Evolutionary conservation across 2,329 filamentous ascomycete species (phyloP).

Genomic region (Calonectria pteridis): DNA sequence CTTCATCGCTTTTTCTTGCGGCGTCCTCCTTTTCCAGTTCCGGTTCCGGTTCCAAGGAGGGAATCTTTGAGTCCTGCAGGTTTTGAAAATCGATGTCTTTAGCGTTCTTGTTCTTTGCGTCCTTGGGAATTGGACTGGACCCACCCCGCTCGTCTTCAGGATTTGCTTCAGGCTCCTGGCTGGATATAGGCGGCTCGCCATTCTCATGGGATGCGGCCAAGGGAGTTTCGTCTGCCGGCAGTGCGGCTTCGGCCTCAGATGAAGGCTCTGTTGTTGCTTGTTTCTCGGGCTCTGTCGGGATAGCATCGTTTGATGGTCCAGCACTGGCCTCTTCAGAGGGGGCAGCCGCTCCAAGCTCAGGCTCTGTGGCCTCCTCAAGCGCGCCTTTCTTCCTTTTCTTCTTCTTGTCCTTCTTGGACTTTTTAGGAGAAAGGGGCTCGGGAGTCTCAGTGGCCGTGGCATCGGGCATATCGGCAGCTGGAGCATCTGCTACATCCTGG

Average conservation of each 20-base stretch:
- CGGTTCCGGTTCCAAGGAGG: constrained; percentile 41
- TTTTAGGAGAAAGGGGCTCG: constrained; percentile 38
- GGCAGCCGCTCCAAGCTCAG: constrained; percentile 31
- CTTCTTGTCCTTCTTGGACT: constrained; percentile 52
- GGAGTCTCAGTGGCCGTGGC: constrained; percentile 34
- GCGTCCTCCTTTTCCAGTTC: constrained; percentile 43
- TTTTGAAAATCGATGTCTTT: constrained; percentile 47
- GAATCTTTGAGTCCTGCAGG: constrained; percentile 45
- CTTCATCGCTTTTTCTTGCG: constrained; percentile 40
- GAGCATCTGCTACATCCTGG: constrained; percentile 36
- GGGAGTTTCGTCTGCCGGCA: constrained; percentile 17
- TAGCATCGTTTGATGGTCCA: constrained; percentile 31
- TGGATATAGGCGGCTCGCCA: constrained; percentile 37
- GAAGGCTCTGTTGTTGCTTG: constrained; percentile 18
- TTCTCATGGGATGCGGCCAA: constrained; percentile 32
- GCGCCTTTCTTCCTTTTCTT: constrained; percentile 49
- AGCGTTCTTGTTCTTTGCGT: constrained; percentile 51
- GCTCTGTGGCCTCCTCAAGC: constrained; percentile 35
- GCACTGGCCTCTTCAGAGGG: constrained; percentile 31
- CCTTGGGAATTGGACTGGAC: constrained; percentile 46
- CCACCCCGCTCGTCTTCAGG: constrained; percentile 48
- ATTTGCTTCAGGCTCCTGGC: constrained; percentile 41
- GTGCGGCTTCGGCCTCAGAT: constrained; percentile 25
- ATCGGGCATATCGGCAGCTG: constrained; percentile 29
- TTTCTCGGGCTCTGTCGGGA: constrained; percentile 32